A percentile compares a stretch with the other conserved stretches of the same genome.
phyloP scores from a whole-genome alignment of 179 eudicot genomes.

The Actinidia polygama region DNA sequence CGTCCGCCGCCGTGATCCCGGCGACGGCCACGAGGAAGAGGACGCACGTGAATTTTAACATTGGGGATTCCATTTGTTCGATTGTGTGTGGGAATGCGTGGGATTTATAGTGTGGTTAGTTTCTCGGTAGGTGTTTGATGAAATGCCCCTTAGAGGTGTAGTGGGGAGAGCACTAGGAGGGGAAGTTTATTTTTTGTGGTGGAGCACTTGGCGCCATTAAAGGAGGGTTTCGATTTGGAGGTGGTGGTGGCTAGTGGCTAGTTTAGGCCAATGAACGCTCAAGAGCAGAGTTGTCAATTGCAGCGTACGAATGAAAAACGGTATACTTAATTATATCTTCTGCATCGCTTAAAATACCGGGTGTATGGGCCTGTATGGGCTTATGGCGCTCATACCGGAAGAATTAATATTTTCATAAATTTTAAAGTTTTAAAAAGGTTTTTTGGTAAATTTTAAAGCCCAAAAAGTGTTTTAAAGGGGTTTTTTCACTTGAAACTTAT shows the following conservation, averaged over 20 bases:
- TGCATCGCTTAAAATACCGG: too few relatives aligned
- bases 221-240: not conserved
- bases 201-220: conserved; percentile 6
- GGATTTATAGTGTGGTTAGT: not conserved
- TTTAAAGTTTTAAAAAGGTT: too few relatives aligned
- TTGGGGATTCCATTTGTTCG: conserved; percentile 21
- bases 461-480: too few relatives aligned
- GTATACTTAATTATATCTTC: too few relatives aligned
- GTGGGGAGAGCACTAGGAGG: conserved; percentile 2
- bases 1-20: conserved; percentile 34
- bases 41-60: conserved; percentile 24
- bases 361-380: too few relatives aligned
- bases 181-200: not conserved
- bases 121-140: not conserved
- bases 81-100: not conserved
- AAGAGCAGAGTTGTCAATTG: too few relatives aligned
- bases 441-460: too few relatives aligned
- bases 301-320: too few relatives aligned
- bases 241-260: not conserved
- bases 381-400: too few relatives aligned
- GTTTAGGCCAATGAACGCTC: conserved; percentile 6
- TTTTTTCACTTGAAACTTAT: too few relatives aligned
- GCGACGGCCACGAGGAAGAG: conserved; percentile 12
- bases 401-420: too few relatives aligned
- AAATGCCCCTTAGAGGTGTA: not conserved